Evolutionary conservation across 1,139 yeast genomes (phyloP), one percentile per base, ranked within the genome.

Genomic region (Kodamaea derodonti): DNA sequence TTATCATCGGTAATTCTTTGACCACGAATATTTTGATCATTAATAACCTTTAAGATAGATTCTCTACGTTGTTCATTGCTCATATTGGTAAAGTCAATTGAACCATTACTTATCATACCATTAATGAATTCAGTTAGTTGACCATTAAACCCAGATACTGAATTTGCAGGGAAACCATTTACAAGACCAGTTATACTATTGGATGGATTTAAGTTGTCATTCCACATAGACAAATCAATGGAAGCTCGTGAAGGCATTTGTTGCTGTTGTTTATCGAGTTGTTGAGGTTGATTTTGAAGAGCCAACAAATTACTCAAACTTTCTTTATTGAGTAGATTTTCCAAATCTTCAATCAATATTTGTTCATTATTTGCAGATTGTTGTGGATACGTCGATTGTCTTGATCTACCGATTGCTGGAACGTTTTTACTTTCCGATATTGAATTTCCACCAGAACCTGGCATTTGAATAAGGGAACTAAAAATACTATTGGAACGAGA

Each of bases 401-500:
- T 37, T 12, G 43, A 32, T 17, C 48, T 34, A 12, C 25, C 26
- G 13, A 17, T 28, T 14, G 31, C 24, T 20, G 33, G 39, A 18
- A 13, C 49, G 24, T 36, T 33, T 15, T 40, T 14, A 15, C 36
- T 32, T 13, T 60, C 65, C 31, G 62, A 53, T n/a, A 63, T 45
- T 1, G 69, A 62, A 40, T 64, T 65, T 12, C 57, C 52, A 18
- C 48, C 46, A 3, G 70, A 58, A 1, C 56, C 56, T 3, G 74
- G 72, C 16, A 67, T 49, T 43, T 69, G 72, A 24, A 69, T 65
- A 17, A 65, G 49, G 8, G 68, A 59, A 40, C 64, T 64, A 48
- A 69, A 69, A 10, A 69, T 66, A 41, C 71, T 63, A 39, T 68
- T 67, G 23, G 73, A 64, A 16, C 74, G 41, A 20, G 65, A 61